Evolutionary conservation across 306 rosid genomes (phyloP), one percentile per base, ranked within the genome.

Genomic region (Lagenaria siceraria): DNA sequence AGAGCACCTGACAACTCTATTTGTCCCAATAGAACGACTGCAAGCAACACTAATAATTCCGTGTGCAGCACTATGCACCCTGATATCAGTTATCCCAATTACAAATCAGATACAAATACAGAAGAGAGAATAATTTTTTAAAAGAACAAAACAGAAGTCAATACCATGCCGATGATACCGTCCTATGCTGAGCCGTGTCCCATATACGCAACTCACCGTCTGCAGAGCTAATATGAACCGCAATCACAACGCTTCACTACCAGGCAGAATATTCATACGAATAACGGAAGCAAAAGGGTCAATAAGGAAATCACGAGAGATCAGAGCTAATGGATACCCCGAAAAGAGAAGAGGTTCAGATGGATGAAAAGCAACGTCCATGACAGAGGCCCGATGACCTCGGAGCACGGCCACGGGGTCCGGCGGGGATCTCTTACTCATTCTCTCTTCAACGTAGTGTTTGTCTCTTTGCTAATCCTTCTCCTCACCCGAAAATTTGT

Each of bases 121-220:
- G 5, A 53, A 24, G 31, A 68, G 17, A 42, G 22, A 25, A 19
- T 35, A 61, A 24, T 58, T 3, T 46, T 46, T 53, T 59, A 6
- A 66, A 18, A 1, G 54, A 81, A 53, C 24, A 3, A 15, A 43
- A 68, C 11, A 0, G 40, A 78, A 81, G 22, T 22, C 14, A 69
- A 62, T 83, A 90, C 96, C 97, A 90, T 17, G 93, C 89, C 10
- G 99, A 95, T 24, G 93, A 90, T 62, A 89, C 17, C 1, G 99
- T 95, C 64, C 92, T 90, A 62, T 88, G 90, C 81, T 85, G 96
- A 72, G 85, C 68, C 2, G 90, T 90, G 75, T 95, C 96, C 97
- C 97, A 95, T 79, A 92, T 89, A 73, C 92, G 85, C 73, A 95
- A 75, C 82, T 92, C 99, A 77, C 97, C 99, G 15, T 92, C 97